Evolutionary conservation across 2,329 filamentous ascomycete species (phyloP).

Genomic region (Colletotrichum sp.): DNA sequence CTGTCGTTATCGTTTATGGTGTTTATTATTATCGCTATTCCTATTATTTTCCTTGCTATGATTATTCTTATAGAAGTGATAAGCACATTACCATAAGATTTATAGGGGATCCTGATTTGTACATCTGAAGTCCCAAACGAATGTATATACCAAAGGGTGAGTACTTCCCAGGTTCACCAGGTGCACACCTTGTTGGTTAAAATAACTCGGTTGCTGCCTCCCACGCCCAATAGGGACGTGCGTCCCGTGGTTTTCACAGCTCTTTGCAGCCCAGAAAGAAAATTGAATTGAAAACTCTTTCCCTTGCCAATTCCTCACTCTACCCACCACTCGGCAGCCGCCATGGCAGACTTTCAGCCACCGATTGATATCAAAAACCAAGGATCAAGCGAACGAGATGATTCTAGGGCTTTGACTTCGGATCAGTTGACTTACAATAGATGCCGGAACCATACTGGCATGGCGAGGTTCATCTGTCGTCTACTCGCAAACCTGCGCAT

Average conservation of each 20-base stretch:
- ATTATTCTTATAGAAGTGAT: too few relatives aligned
- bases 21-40: too few relatives aligned
- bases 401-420: background rate
- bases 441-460: background rate
- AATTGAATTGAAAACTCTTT: background rate
- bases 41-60: too few relatives aligned
- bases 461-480: background rate
- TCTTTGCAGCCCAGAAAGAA: background rate
- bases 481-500: background rate
- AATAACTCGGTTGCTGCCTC: background rate
- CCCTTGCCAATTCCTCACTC: rapidly evolving
- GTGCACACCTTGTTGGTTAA: background rate
- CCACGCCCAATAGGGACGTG: background rate
- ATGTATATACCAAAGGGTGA: background rate
- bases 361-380: background rate
- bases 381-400: rapidly evolving
- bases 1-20: too few relatives aligned
- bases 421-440: background rate
- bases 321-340: rapidly evolving
- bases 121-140: background rate
- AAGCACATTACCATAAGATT: too few relatives aligned
- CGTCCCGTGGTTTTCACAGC: background rate
- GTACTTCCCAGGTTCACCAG: background rate
- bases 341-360: background rate
- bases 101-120: background rate